A percentile compares a stretch with the other conserved stretches of the same genome.
Evolutionary conservation across 768 basidiomycete species (phyloP).

Genomic region (Lactarius trivialis): DNA sequence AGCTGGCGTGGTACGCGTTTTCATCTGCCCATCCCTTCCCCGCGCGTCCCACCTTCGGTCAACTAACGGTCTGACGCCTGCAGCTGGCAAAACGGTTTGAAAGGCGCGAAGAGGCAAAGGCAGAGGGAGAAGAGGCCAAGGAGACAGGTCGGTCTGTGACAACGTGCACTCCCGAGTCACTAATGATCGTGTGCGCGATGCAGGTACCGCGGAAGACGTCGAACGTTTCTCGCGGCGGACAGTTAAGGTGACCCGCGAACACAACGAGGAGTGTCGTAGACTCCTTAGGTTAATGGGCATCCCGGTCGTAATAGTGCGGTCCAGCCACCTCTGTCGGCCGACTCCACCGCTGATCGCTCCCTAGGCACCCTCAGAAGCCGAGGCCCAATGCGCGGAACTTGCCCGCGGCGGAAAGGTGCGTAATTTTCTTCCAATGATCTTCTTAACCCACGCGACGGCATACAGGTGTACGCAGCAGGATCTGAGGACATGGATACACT

Average conservation of each 20-base stretch:
- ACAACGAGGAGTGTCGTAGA: conserved; percentile 90
- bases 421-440: neutral
- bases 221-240: conserved; percentile 85
- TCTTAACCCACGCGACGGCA: neutral
- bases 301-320: conserved; percentile 80
- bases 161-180: neutral
- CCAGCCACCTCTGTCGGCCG: neutral
- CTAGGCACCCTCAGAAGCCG: conserved; percentile 96
- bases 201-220: conserved; percentile 84
- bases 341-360: neutral
- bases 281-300: conserved; percentile 94
- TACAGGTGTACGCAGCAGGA: conserved; percentile 89
- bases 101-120: conserved; percentile 85
- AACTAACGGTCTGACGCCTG: neutral
- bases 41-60: too few species aligned
- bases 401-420: conserved; percentile 88
- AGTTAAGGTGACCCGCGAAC: conserved; percentile 91
- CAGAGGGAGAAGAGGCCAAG: conserved; percentile 92
- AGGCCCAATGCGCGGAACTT: conserved; percentile 97
- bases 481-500: conserved; percentile 99
- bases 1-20: conserved; percentile 79
- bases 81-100: conserved; percentile 97
- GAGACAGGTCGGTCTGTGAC: conserved; percentile 56
- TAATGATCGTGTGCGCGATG: neutral
- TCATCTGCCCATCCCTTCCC: neutral